Percentiles rank a stretch among this genome's conserved stretches.
Conservation (phyloP, 352 stramenopile genomes). For the Pythium monospermum region DNA sequence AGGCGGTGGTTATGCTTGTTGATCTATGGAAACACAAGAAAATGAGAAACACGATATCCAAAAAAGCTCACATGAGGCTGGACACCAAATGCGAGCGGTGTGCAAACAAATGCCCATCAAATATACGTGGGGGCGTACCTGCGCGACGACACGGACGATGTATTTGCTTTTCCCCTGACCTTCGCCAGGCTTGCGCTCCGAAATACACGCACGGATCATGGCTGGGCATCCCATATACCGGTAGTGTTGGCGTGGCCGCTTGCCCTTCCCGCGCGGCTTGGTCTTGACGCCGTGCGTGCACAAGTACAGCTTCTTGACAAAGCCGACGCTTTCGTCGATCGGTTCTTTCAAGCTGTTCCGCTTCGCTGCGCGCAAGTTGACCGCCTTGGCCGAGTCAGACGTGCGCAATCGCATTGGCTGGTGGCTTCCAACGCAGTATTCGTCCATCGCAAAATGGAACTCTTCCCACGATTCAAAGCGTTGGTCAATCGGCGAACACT, state of each 20-base stretch:
- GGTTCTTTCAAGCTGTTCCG: slow-evolving; percentile 79
- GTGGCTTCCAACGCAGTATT: slow-evolving; percentile 66
- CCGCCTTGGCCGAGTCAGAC: slow-evolving; percentile 73
- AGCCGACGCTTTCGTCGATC: slow-evolving; percentile 82
- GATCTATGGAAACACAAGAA: slow-evolving; percentile 31
- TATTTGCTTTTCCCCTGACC: slow-evolving; percentile 64
- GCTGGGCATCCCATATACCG: slow-evolving; percentile 79
- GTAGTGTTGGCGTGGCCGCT: slow-evolving; percentile 74
- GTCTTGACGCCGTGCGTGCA: slow-evolving; percentile 83
- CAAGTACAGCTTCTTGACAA: slow-evolving; percentile 83
- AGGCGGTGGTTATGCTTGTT: slow-evolving; percentile 84
- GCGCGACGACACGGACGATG: slow-evolving; percentile 74
- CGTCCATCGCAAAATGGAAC: slow-evolving; percentile 77
- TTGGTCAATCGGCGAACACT: slow-evolving; percentile 67
- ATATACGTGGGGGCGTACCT: slow-evolving; percentile 26
- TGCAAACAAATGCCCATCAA: too few relatives aligned
- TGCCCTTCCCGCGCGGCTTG: slow-evolving; percentile 77
- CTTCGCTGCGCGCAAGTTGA: slow-evolving; percentile 75
- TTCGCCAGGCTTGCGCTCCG: slow-evolving; percentile 62
- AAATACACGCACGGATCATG: slow-evolving; percentile 82
- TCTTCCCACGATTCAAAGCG: slow-evolving; percentile 81
- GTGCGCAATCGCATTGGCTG: slow-evolving; percentile 79
- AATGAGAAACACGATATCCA: neutral
- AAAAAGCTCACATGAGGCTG: too few relatives aligned
- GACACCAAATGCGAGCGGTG: too few relatives aligned